Conservation (phyloP, 1,284 basidiomycete species). For the Ustilago trichophora region DNA sequence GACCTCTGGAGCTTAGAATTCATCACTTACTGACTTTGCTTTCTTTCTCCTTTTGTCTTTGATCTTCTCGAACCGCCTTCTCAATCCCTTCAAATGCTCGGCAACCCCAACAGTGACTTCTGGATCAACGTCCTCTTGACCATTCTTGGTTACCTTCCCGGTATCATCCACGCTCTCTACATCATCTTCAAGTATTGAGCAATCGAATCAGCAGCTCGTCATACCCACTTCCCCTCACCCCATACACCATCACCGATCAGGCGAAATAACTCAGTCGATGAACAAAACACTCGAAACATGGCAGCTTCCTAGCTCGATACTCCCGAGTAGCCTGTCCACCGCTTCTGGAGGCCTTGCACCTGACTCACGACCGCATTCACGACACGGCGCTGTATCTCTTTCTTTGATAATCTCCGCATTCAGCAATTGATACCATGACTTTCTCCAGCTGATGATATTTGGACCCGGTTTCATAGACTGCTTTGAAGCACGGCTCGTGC, state of each 20-base stretch:
- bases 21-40: not conserved
- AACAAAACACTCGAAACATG: too few relatives aligned
- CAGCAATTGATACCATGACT: conserved; percentile 31
- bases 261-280: too few relatives aligned
- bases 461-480: too few relatives aligned
- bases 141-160: conserved; percentile 57
- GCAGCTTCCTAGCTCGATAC: too few relatives aligned
- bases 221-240: too few relatives aligned
- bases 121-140: conserved; percentile 56
- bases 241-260: too few relatives aligned
- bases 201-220: not conserved
- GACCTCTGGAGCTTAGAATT: too few relatives aligned
- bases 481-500: too few relatives aligned
- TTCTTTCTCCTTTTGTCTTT: too few relatives aligned
- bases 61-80: too few relatives aligned
- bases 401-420: conserved; percentile 3
- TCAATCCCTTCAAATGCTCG: too few relatives aligned
- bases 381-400: conserved; percentile 18
- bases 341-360: not conserved
- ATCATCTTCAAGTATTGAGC: conserved; percentile 59
- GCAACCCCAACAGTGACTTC: conserved; percentile 38
- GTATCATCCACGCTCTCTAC: conserved; percentile 62
- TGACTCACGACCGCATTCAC: not conserved
- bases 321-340: not conserved
- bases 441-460: not conserved